Evolutionary conservation across 2,329 filamentous ascomycete genomes (phyloP).

Genomic region (Arachnopeziza araneosa): DNA sequence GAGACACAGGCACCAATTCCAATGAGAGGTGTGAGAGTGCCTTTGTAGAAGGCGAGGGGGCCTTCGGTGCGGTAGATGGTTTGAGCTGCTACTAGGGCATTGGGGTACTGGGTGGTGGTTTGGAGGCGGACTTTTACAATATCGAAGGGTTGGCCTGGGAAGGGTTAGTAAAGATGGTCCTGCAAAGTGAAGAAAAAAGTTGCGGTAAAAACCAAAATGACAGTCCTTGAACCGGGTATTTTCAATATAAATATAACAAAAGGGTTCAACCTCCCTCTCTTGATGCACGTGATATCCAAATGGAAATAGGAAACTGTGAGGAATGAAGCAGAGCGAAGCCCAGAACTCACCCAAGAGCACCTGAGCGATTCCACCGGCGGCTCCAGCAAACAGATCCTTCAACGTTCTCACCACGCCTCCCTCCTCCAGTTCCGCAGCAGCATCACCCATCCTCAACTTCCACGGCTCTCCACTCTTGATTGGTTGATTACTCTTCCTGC

Average conservation of each 20-base stretch:
- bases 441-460: constrained; percentile 26
- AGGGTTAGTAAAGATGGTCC: constrained; percentile 13
- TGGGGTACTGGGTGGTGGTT: constrained; percentile 75
- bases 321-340: background rate
- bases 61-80: constrained; percentile 88
- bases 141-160: constrained; percentile 66
- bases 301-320: constrained; percentile 1
- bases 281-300: constrained; percentile 8
- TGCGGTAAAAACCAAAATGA: background rate
- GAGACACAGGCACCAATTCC: constrained; percentile 97
- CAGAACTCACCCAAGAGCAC: constrained; percentile 77
- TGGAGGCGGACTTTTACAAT: constrained; percentile 98
- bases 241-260: background rate
- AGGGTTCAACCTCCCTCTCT: background rate
- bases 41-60: constrained; percentile 93
- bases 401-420: constrained; percentile 27
- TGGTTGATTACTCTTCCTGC: background rate
- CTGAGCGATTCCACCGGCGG: constrained; percentile 87
- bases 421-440: constrained; percentile 28
- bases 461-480: background rate
- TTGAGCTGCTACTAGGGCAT: constrained; percentile 72
- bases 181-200: background rate
- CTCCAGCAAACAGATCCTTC: constrained; percentile 89
- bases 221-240: background rate
- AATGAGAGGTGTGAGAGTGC: constrained; percentile 87